Conservation (phyloP, 1,139 yeast species). For the Candida pseudoviswanathii region DNA sequence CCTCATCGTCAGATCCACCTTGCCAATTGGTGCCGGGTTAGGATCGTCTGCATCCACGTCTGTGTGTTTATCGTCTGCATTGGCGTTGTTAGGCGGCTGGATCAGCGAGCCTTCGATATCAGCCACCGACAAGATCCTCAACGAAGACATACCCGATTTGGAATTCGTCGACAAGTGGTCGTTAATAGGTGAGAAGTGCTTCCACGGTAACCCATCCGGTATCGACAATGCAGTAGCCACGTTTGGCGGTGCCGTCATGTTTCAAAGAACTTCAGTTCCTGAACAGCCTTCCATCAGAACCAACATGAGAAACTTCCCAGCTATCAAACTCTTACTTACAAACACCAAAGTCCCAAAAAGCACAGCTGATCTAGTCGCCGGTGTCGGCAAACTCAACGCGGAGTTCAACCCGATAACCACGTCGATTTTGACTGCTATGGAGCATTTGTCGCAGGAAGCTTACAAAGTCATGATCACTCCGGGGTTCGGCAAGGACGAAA, state of each 20-base stretch:
- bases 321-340: constrained; percentile 71
- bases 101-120: constrained; percentile 36
- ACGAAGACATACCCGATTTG: constrained; percentile 47
- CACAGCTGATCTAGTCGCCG: constrained; percentile 80
- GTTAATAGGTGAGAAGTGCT: constrained; percentile 89
- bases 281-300: constrained; percentile 60
- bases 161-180: constrained; percentile 83
- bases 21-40: constrained; percentile 96
- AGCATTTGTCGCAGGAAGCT: constrained; percentile 66
- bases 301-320: constrained; percentile 73
- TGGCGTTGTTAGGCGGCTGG: constrained; percentile 64
- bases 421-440: constrained; percentile 73
- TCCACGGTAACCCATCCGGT: constrained; percentile 97
- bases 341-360: constrained; percentile 86
- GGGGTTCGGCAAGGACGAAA: constrained; percentile 46
- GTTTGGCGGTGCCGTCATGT: constrained; percentile 93
- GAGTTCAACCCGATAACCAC: constrained; percentile 57
- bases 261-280: constrained; percentile 62
- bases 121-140: constrained; percentile 30
- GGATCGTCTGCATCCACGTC: constrained; percentile 94
- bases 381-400: constrained; percentile 61
- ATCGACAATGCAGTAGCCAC: constrained; percentile 97
- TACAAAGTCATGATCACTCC: constrained; percentile 60
- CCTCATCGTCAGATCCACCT: constrained; percentile 74
- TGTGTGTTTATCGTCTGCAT: constrained; percentile 80